Evolutionary conservation across 306 rosid genomes (phyloP), one percentile per base, ranked within the genome.

Genomic region (Potentilla sterilis): DNA sequence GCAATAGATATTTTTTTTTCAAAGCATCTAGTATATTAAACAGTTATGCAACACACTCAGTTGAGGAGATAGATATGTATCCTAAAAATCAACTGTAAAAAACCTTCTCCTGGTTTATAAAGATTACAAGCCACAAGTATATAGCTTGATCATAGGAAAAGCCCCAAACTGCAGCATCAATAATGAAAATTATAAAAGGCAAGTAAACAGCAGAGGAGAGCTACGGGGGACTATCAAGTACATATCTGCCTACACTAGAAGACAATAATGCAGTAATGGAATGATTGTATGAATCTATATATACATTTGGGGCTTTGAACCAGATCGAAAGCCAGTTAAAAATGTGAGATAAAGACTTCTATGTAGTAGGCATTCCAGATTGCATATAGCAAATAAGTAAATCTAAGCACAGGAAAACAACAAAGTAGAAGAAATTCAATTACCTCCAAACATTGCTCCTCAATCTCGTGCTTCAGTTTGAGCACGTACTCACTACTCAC

Each of bases 361-460:
- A 28, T 28, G 28, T 28, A 28, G 28, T 28, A 28, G 28, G 0
- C 28, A 41, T 63, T 35, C 48, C 43, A 48, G 14, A 9, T 9
- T 9, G 1, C 2, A 46, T 38, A 5, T 38, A 38, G 41, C 44
- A 70, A 76, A 19, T 62, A 57, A 61, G n/a, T 49, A 69, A 22
- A 58, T 7, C 28, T 28, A 28, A 28, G 28, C 28, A 28, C 1
- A 28, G 28, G 71, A 51, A 75, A 19, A 72, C 41, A 37, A n/a
- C 44, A 35, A 16, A 16, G 11, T 9, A 15, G 37, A 81, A 73
- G 65, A 37, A 87, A 43, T 55, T 57, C 72, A 82, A 84, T 83
- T 80, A 95, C 97, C 97, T 90, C 97, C 22, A 90, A 83, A 82
- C 97, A 92, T 69, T 89, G 97, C 86, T 95, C 98, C 82, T 95